phyloP scores from a whole-genome alignment of 1,139 yeast species.

The Debaryomyces psychrophilus region DNA sequence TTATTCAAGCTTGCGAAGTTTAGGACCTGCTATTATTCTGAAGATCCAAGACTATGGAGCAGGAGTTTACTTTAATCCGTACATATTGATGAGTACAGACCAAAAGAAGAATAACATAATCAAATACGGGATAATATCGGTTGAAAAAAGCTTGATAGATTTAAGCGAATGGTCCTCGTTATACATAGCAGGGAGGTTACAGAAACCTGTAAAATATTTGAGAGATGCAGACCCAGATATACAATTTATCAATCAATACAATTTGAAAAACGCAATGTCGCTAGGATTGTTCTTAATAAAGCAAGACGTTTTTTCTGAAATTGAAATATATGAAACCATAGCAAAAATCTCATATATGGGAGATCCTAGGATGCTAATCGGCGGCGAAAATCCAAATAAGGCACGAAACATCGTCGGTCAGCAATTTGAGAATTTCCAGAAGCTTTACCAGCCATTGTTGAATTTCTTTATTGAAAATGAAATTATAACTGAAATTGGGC shows the following conservation, averaged over 20 bases:
- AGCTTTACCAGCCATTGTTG: conserved; percentile 69
- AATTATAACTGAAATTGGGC: conserved; percentile 20
- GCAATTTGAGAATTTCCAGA: conserved; percentile 69
- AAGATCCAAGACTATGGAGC: conserved; percentile 71
- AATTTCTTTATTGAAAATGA: conserved; percentile 27
- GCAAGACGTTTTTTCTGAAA: conserved; percentile 51
- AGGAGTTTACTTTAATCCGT: conserved; percentile 94
- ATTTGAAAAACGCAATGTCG: conserved; percentile 76
- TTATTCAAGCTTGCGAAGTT: conserved; percentile 66
- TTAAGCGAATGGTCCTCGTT: conserved; percentile 80
- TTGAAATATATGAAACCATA: conserved; percentile 71
- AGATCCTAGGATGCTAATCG: conserved; percentile 83
- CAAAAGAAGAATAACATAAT: conserved; percentile 43
- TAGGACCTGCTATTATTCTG: conserved; percentile 62
- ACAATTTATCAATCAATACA: conserved; percentile 70
- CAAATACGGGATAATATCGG: conserved; percentile 85
- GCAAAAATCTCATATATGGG: conserved; percentile 87
- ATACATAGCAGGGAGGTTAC: conserved; percentile 90
- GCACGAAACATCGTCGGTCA: conserved; percentile 80
- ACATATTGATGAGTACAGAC: conserved; percentile 60
- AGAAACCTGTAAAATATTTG: conserved; percentile 85
- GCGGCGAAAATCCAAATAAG: conserved; percentile 92
- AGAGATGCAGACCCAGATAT: conserved; percentile 60
- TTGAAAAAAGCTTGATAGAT: conserved; percentile 63
- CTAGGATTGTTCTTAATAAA: conserved; percentile 62